A percentile compares a stretch with the other conserved stretches of the same genome.
Conservation (phyloP, 2,329 filamentous ascomycete species). For the Tolypocladium tropicale region DNA sequence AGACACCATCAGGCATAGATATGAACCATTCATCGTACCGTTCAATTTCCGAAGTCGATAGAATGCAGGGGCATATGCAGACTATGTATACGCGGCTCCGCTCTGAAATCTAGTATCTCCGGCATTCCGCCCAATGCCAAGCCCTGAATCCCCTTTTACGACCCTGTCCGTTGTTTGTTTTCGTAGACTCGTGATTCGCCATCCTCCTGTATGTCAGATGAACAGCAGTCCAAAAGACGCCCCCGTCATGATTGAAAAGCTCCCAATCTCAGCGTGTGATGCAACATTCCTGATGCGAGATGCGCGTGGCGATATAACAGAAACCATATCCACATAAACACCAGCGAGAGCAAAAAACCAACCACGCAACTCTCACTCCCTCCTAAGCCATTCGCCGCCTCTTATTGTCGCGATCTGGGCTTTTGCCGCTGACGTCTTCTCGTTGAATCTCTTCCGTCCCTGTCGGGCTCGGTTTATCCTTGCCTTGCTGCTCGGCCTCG, state of each 20-base stretch:
- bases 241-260: not conserved
- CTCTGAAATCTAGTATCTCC: not conserved
- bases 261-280: not conserved
- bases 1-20: not conserved
- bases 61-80: not conserved
- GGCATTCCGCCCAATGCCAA: not conserved
- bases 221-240: not conserved
- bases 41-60: not conserved
- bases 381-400: conserved; percentile 24
- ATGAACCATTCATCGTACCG: not conserved
- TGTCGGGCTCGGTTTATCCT: conserved; percentile 33
- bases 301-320: not conserved
- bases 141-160: not conserved
- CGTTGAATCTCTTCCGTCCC: conserved; percentile 41
- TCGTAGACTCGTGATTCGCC: not conserved
- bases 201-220: not conserved
- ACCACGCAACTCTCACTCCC: not conserved
- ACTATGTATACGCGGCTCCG: not conserved
- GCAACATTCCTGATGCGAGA: not conserved
- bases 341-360: not conserved
- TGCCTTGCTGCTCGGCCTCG: conserved; percentile 6
- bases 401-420: conserved; percentile 21
- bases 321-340: not conserved
- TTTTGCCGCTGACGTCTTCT: conserved; percentile 25
- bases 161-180: not conserved